These are phyloP conservation scores for Ilyonectria mors-panacis DNA, from an alignment of 2,329 filamentous ascomycete species.

Conservation along the genomic window DNA sequence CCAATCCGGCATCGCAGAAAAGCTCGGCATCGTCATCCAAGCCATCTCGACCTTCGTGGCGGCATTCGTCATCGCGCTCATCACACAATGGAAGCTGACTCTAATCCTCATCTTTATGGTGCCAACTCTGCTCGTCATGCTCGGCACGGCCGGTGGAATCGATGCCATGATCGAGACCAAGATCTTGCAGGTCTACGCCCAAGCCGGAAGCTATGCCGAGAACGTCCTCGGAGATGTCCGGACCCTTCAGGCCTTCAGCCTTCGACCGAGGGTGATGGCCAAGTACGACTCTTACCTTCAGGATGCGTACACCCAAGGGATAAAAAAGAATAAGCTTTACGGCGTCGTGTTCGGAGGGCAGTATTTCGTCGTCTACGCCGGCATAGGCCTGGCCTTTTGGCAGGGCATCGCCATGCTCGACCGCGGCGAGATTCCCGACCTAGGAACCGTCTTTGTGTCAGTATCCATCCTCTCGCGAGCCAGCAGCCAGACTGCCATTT, in stretches of 20 bases:
- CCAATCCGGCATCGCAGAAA: constrained; percentile 55
- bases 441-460: constrained; percentile 48
- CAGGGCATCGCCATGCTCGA: constrained; percentile 54
- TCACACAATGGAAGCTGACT: constrained; percentile 57
- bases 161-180: constrained; percentile 29
- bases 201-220: constrained; percentile 51
- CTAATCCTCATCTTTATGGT: constrained; percentile 47
- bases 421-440: constrained; percentile 5
- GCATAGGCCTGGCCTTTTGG: constrained; percentile 59
- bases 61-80: constrained; percentile 54
- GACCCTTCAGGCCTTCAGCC: constrained; percentile 57
- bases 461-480: too few relatives aligned
- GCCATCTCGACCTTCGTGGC: constrained; percentile 53
- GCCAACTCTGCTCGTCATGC: constrained; percentile 45
- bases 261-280: constrained; percentile 25
- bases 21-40: constrained; percentile 54
- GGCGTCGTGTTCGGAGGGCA: constrained; percentile 41
- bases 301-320: constrained; percentile 40
- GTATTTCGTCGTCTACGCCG: constrained; percentile 55
- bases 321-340: constrained; percentile 32
- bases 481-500: too few relatives aligned
- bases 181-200: constrained; percentile 46
- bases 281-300: constrained; percentile 54
- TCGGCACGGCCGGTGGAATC: constrained; percentile 43
- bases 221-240: constrained; percentile 51